Base-by-base conservation (phyloP, 768 basidiomycete genomes). In the Lactifluus volemus region DNA sequence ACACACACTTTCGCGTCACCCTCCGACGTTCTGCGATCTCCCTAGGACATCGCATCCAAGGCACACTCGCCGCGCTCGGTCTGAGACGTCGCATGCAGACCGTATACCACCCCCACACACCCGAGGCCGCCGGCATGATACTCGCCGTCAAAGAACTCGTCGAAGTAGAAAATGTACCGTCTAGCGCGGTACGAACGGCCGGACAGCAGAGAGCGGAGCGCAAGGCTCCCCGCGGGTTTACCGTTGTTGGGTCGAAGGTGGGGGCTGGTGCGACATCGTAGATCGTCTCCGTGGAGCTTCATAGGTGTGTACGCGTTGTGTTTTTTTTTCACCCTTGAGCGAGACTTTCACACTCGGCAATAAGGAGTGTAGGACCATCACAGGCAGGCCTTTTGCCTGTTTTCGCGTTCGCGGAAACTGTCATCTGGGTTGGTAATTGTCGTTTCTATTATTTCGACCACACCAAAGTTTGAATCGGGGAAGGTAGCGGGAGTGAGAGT, bases 1-100 rank as follows among this genome's bases (percentile, higher is more conserved):
- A 73, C 34, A 91, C 93, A 0, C 90, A 96, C 73, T 94, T 81
- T 77, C 89, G 89, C 76, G 87, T 98, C 68, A 96, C 93, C 19
- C 84, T 95, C 32, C 82, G 82, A 10, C 88, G 94, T 58, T 95
- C 93, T 5, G 86, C 84, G 52, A 94, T 95, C 63, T 86, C 91
- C 0, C 82, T 96, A 9, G 86, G 88, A 3, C 76, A 82, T 59
- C 79, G 79, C 67, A 82, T 84, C 59, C 80, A 86, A 69, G 84
- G 79, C 50, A 95, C 93, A 0, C 78, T 95, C 49, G 78, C 80
- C n/a, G 81, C 91, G 0, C 83, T 98, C 2, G 94, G 94, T 1
- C 78, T 98, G 53, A 85, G 89, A 71, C 76, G 87, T 59, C 82
- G 92, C 42, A 81, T 88, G 75, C 88, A 92, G 71, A 92, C 87